Conservation (phyloP, 768 basidiomycete genomes). For the Pseudohyphozyma bogoriensis region DNA sequence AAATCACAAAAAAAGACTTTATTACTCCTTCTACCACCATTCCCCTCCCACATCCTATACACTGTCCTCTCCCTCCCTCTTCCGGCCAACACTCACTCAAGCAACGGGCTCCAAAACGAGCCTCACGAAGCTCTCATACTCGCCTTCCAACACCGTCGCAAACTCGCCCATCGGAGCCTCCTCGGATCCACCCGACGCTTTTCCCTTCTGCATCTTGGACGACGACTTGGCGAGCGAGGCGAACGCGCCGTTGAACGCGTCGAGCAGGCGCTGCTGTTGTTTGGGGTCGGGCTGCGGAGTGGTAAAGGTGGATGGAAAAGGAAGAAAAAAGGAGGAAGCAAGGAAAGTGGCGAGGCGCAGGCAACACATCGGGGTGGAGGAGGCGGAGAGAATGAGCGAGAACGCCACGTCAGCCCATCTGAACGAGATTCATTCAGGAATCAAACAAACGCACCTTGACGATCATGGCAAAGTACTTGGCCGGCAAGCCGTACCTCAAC, state of each 20-base stretch:
- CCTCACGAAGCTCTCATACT: constrained; percentile 88
- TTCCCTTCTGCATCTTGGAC: constrained; percentile 42
- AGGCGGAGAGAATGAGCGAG: too few relatives aligned
- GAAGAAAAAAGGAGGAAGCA: neutral
- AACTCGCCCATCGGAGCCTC: constrained; percentile 84
- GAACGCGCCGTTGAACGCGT: constrained; percentile 64
- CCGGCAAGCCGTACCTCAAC: constrained; percentile 86
- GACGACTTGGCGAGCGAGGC: constrained; percentile 66
- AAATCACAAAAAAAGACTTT: too few relatives aligned
- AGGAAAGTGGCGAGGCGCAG: neutral
- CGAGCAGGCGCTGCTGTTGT: constrained; percentile 64
- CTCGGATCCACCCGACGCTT: constrained; percentile 33
- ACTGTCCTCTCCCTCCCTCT: too few relatives aligned
- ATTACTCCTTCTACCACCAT: too few relatives aligned
- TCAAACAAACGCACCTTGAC: constrained; percentile 63
- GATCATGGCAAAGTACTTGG: constrained; percentile 70
- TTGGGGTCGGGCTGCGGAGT: constrained; percentile 68
- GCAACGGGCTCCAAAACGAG: constrained; percentile 64
- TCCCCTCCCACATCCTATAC: too few relatives aligned
- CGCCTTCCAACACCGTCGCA: constrained; percentile 84
- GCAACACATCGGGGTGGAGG: neutral
- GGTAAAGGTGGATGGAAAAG: neutral
- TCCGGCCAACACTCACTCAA: too few relatives aligned
- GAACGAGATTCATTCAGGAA: neutral
- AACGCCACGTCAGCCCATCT: too few relatives aligned